Conservation (phyloP, 2,329 filamentous ascomycete species). For the Coniochaeta hoffmannii region DNA sequence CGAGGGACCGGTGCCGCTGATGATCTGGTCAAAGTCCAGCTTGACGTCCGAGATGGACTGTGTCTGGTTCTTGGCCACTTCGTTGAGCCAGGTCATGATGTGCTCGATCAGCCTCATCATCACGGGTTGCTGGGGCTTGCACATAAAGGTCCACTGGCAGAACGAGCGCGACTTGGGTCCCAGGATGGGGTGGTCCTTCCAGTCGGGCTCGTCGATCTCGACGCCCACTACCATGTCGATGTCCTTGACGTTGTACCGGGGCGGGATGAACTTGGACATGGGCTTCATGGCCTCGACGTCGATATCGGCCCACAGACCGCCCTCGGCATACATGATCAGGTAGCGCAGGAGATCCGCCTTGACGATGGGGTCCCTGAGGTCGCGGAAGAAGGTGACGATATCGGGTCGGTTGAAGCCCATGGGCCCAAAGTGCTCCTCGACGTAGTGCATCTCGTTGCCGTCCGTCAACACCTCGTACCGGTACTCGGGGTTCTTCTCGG, state of each 20-base stretch:
- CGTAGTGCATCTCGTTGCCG: slow-evolving; percentile 57
- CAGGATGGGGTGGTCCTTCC: slow-evolving; percentile 54
- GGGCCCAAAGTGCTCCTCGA: slow-evolving; percentile 60
- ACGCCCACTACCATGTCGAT: slow-evolving; percentile 64
- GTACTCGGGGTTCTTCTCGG: slow-evolving; percentile 56
- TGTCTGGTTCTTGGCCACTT: slow-evolving; percentile 49
- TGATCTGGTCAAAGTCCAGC: slow-evolving; percentile 65
- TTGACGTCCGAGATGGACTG: slow-evolving; percentile 52
- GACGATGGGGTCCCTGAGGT: slow-evolving; percentile 56
- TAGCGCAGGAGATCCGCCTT: slow-evolving; percentile 61
- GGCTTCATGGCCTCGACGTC: slow-evolving; percentile 34
- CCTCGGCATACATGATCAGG: slow-evolving; percentile 60
- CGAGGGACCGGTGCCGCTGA: slow-evolving; percentile 64
- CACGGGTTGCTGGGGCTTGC: slow-evolving; percentile 58
- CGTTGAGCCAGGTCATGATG: slow-evolving; percentile 59
- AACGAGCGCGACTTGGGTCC: slow-evolving; percentile 63
- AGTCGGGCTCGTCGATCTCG: slow-evolving; percentile 64
- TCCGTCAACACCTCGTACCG: slow-evolving; percentile 66
- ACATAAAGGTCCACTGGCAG: slow-evolving; percentile 70
- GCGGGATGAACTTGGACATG: slow-evolving; percentile 48
- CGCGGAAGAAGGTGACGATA: slow-evolving; percentile 53
- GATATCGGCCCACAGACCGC: slow-evolving; percentile 42
- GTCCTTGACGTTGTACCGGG: slow-evolving; percentile 54
- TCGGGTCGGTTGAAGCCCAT: slow-evolving; percentile 59
- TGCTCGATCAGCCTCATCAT: slow-evolving; percentile 63